Evolutionary conservation across 768 basidiomycete species (phyloP), one percentile per base, ranked within the genome.

Genomic region (Termitomyces eurrhizus): DNA sequence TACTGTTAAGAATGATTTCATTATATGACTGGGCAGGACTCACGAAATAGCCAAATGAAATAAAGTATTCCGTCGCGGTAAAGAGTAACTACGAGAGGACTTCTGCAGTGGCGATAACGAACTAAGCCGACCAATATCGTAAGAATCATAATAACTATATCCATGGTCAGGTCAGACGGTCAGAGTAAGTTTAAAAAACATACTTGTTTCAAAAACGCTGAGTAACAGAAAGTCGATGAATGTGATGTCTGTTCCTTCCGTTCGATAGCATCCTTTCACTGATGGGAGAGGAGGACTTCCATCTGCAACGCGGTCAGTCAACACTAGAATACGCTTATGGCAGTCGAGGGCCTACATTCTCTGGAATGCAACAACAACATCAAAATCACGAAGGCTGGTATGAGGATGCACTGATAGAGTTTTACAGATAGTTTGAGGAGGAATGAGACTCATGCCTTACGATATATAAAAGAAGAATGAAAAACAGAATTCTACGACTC

Each of bases 211-310:
- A n/a, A 57, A 57, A 7, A 48, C 36, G 12, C 29, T 29, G 13
- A 57, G 56, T 26, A 57, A 26, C 8, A 45, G 5, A 49, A 49
- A 57, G 6, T 57, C 36, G 2, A 35, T 21, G 18, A 49, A 57
- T 35, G 49, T 18, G 18, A 63, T 52, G 7, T 52, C 39, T 35
- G 53, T 63, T 9, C 55, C 66, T 24, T 56, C 58, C 36, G 21
- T 45, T 1, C 56, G 58, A 37, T 65, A 62, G 18, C 66, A 67
- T 16, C 66, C 64, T 11, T 12, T 36, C 0, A 64, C 51, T 0
- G 42, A 58, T 18, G 62, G 52, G 21, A 67, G 52, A 2, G 64
- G 61, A 2, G 64, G 56, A 13, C 44, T 44, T 13, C 62, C 62
- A 52, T 58, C 58, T 63, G 33, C 2, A 36, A 24, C 7, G 18